These are phyloP conservation scores for Penicillium polonicum DNA, from an alignment of 2,329 filamentous ascomycete genomes.

Conservation along the genomic window DNA sequence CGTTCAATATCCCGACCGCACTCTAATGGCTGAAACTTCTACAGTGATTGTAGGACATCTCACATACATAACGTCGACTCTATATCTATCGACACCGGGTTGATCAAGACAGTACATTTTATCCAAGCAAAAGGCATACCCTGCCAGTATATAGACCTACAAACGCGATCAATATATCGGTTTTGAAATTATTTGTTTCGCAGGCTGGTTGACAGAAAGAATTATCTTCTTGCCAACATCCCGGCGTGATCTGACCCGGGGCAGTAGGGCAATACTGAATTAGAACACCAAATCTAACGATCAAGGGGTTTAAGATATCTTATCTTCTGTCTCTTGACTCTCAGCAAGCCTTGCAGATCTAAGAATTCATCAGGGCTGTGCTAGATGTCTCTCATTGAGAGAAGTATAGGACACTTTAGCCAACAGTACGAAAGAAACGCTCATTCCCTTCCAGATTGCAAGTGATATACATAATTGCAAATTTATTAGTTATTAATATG, in stretches of 20 bases:
- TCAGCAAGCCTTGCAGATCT: not conserved
- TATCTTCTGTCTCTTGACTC: not conserved
- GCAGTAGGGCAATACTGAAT: not conserved
- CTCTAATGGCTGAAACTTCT: accelerated
- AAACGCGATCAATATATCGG: too few species aligned
- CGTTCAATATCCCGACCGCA: accelerated
- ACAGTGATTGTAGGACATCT: too few species aligned
- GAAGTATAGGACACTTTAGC: not conserved
- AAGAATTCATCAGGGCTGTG: too few species aligned
- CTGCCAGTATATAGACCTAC: too few species aligned
- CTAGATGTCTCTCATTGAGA: too few species aligned
- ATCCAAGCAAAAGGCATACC: not conserved
- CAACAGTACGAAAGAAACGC: not conserved
- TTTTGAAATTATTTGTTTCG: too few species aligned
- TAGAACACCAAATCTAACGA: not conserved
- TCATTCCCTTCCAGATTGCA: not conserved
- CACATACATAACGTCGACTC: not conserved
- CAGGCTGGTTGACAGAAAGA: not conserved
- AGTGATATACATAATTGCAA: not conserved
- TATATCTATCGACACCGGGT: not conserved
- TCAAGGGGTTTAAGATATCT: not conserved
- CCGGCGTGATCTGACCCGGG: not conserved
- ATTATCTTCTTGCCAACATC: not conserved
- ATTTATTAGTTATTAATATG: not conserved
- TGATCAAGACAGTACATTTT: not conserved